Evolutionary conservation across 805 yeast species (phyloP).

Genomic region (Starmerella gropengiesseri): DNA sequence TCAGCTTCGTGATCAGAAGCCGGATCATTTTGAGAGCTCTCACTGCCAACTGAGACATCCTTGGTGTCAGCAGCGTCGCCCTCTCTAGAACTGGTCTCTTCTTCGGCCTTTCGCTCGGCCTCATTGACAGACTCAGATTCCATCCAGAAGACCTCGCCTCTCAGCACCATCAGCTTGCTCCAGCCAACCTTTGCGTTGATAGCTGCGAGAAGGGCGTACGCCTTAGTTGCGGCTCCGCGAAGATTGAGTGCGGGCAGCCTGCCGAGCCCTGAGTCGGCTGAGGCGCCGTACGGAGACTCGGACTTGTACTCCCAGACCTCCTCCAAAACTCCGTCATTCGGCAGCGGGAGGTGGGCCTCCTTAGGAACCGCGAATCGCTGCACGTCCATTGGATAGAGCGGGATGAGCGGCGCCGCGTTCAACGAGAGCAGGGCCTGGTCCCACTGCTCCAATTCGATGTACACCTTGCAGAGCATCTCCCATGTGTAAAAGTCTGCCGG

Average conservation of each 20-base stretch:
- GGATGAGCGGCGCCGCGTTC: constrained; percentile 66
- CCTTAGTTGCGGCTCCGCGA: constrained; percentile 44
- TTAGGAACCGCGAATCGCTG: constrained; percentile 37
- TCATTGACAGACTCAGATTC: constrained; percentile 46
- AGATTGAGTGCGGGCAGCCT: constrained; percentile 43
- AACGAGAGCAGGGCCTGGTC: constrained; percentile 53
- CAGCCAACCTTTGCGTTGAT: constrained; percentile 67
- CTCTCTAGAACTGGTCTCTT: constrained; percentile 16
- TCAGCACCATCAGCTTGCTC: constrained; percentile 57
- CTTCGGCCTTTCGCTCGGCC: constrained; percentile 10
- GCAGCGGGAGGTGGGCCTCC: constrained; percentile 39
- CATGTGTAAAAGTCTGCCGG: constrained; percentile 71
- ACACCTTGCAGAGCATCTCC: constrained; percentile 52
- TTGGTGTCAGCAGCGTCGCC: neutral
- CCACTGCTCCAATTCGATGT: constrained; percentile 46
- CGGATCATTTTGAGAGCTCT: too few species aligned
- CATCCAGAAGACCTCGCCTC: constrained; percentile 73
- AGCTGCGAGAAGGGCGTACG: constrained; percentile 60
- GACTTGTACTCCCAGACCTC: constrained; percentile 37
- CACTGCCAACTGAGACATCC: constrained; percentile 7
- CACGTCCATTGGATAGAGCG: constrained; percentile 37
- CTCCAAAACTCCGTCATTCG: constrained; percentile 43
- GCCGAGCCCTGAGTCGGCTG: constrained; percentile 37
- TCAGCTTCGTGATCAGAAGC: constrained; percentile 11
- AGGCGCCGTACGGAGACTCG: constrained; percentile 17